phyloP scores from a whole-genome alignment of 257 asterid species.

The Lithospermum erythrorhizon region DNA sequence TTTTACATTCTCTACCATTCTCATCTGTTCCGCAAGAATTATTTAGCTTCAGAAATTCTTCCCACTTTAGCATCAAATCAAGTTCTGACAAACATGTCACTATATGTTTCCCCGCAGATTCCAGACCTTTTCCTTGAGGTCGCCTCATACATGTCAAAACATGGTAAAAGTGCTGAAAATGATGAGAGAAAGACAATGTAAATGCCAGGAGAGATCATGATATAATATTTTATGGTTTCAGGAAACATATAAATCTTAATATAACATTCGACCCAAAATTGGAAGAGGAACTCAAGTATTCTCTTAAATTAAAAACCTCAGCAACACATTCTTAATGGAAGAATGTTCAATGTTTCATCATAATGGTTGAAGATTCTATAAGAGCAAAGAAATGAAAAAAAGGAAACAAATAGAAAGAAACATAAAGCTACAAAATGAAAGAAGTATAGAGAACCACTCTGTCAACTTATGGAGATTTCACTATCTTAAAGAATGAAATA shows the following conservation, averaged over 20 bases:
- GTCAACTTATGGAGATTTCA: too few relatives aligned
- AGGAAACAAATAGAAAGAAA: neutral
- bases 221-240: neutral
- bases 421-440: neutral
- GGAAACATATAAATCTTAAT: neutral
- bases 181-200: slow-evolving; percentile 22
- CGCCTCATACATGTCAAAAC: slow-evolving; percentile 68
- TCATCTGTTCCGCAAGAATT: slow-evolving; percentile 25
- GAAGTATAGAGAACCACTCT: neutral
- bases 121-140: slow-evolving; percentile 97
- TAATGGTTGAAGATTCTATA: too few relatives aligned
- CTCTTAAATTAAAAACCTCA: neutral
- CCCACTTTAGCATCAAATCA: slow-evolving; percentile 67
- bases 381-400: neutral
- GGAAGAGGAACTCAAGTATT: neutral
- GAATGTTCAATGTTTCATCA: too few relatives aligned
- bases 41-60: slow-evolving; percentile 45
- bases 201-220: slow-evolving; percentile 17
- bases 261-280: too few relatives aligned
- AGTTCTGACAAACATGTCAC: slow-evolving; percentile 67
- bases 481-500: too few relatives aligned
- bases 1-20: slow-evolving; percentile 37
- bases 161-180: slow-evolving; percentile 85
- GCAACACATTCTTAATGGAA: too few relatives aligned
- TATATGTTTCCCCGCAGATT: slow-evolving; percentile 88